Percentiles rank a stretch among this genome's conserved stretches.
Conservation (phyloP, 2,329 filamentous ascomycete species). For the Botrytis galanthina region DNA sequence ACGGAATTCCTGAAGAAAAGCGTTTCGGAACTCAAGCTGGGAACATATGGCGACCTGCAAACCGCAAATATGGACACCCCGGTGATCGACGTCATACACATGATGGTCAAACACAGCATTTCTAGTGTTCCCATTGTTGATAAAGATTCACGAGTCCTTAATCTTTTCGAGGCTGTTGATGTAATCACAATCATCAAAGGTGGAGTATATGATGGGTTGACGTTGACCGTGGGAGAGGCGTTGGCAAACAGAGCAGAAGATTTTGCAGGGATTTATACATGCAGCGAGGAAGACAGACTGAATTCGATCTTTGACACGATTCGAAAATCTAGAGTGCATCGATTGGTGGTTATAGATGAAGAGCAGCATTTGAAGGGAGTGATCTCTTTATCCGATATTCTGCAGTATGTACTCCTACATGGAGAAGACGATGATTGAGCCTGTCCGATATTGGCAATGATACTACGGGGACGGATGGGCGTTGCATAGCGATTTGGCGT, state of each 20-base stretch:
- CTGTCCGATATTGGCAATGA: slow-evolving; percentile 25
- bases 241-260: slow-evolving; percentile 84
- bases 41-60: slow-evolving; percentile 76
- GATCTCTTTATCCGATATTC: slow-evolving; percentile 90
- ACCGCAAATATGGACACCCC: slow-evolving; percentile 86
- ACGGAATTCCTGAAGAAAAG: slow-evolving; percentile 87
- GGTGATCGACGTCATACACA: slow-evolving; percentile 90
- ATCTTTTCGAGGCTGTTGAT: slow-evolving; percentile 97
- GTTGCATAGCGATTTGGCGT: slow-evolving; percentile 42
- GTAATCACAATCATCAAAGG: slow-evolving; percentile 95
- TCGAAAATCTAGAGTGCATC: slow-evolving; percentile 89
- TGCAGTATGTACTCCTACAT: slow-evolving; percentile 87
- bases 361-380: slow-evolving; percentile 82
- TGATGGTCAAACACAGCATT: slow-evolving; percentile 90
- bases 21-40: slow-evolving; percentile 77
- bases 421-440: slow-evolving; percentile 36
- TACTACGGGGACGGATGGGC: slow-evolving; percentile 30
- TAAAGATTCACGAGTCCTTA: slow-evolving; percentile 72
- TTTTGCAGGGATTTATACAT: slow-evolving; percentile 96
- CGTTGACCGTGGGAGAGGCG: slow-evolving; percentile 82
- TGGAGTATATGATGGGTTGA: slow-evolving; percentile 86
- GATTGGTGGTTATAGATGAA: slow-evolving; percentile 90
- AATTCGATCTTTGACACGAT: slow-evolving; percentile 97
- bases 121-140: slow-evolving; percentile 94
- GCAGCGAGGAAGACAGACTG: slow-evolving; percentile 83